Conservation (phyloP, 2,329 filamentous ascomycete species). For the Phaeoacremonium minimum region DNA sequence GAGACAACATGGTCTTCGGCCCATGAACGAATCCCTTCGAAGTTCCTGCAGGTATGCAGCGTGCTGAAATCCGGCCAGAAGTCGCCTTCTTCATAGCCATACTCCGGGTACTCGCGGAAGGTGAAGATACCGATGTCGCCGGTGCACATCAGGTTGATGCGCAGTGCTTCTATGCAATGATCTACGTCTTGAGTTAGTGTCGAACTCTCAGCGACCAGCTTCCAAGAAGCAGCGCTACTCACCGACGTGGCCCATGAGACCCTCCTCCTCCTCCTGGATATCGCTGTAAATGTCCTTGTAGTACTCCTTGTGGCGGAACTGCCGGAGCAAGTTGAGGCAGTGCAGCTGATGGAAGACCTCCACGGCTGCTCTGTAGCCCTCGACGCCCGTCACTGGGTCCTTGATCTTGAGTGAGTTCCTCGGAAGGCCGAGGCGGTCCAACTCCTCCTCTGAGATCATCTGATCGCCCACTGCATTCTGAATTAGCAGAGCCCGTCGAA, state of each 20-base stretch:
- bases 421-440: constrained; percentile 46
- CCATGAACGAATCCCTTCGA: constrained; percentile 46
- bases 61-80: constrained; percentile 53
- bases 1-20: constrained; percentile 45
- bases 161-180: constrained; percentile 49
- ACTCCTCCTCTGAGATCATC: constrained; percentile 51
- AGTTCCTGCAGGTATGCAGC: constrained; percentile 49
- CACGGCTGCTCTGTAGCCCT: constrained; percentile 55
- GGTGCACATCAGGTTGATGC: constrained; percentile 51
- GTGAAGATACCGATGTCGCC: constrained; percentile 51
- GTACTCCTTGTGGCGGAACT: constrained; percentile 45
- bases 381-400: constrained; percentile 49
- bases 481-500: background rate
- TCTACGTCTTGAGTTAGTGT: constrained; percentile 22
- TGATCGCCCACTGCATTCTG: constrained; percentile 49
- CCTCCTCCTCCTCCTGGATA: constrained; percentile 26
- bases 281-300: constrained; percentile 24
- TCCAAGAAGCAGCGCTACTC: constrained; percentile 9
- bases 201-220: too few relatives aligned
- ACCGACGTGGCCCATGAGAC: constrained; percentile 38
- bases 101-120: constrained; percentile 42
- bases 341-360: constrained; percentile 55
- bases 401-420: constrained; percentile 50
- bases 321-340: constrained; percentile 42
- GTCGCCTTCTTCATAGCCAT: constrained; percentile 32